phyloP scores from a whole-genome alignment of 441 rosid genomes.

The Kokia cookei region DNA sequence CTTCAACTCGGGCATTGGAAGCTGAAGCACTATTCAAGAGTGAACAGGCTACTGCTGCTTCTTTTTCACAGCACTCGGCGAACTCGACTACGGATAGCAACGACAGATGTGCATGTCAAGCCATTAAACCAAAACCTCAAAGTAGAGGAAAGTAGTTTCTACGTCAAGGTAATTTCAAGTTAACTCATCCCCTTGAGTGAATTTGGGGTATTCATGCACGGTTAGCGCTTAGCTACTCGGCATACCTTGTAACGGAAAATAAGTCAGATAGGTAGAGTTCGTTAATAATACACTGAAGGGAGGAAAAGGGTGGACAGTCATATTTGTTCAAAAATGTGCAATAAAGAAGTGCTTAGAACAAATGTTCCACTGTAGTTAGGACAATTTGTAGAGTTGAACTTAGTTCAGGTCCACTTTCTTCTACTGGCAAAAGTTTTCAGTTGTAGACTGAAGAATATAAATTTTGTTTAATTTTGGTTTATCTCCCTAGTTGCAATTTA shows the following conservation, averaged over 20 bases:
- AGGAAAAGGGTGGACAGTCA: background rate
- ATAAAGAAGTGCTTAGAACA: constrained; percentile 28
- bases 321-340: constrained; percentile 26
- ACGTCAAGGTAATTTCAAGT: constrained; percentile 4
- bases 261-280: constrained; percentile 13
- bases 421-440: constrained; percentile 9
- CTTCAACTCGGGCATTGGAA: constrained; percentile 9
- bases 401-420: constrained; percentile 12
- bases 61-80: constrained; percentile 15
- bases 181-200: constrained; percentile 10
- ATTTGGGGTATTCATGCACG: constrained; percentile 6
- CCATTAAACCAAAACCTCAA: constrained; percentile 1
- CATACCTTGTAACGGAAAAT: constrained; percentile 17
- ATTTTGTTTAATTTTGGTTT: constrained; percentile 4
- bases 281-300: constrained; percentile 15
- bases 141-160: constrained; percentile 6
- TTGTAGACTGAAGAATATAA: constrained; percentile 6
- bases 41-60: constrained; percentile 12
- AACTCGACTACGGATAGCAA: constrained; percentile 4
- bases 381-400: constrained; percentile 28
- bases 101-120: background rate
- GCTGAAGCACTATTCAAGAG: constrained; percentile 3
- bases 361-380: constrained; percentile 2
- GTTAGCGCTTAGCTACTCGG: background rate
- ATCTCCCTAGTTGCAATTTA: background rate